Evolutionary conservation across 257 asterid genomes (phyloP), one percentile per base, ranked within the genome.

Genomic region (Gentiana dahurica): DNA sequence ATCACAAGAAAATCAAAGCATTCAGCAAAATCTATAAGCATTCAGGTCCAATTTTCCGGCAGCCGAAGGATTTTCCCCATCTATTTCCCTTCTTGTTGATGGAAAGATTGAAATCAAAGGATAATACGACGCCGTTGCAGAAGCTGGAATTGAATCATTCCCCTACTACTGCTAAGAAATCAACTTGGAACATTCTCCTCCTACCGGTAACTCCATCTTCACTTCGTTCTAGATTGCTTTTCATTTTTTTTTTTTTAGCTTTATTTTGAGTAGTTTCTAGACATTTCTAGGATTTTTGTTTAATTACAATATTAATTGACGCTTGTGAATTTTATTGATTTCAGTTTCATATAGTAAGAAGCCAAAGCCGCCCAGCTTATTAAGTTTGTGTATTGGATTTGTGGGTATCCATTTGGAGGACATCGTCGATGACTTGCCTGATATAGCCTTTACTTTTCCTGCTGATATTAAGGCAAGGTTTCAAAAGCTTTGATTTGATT

Each of bases 351-450:
- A 65, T 24, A 63, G 43, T 15, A 75, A 62, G 54, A 77, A 68
- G 79, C 69, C 68, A 51, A 81, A 74, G 59, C 75, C 90, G 10
- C 87, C 89, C 67, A 87, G 87, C 69, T 83, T 91, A 75, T 67
- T 79, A 72, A 91, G 77, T 71, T 73, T 87, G 81, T 91, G 98
- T 65, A 60, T 91, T 34, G 98, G 98, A 63, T 74, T 81, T 36
- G 66, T 91, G 8, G 98, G 98, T 34, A 70, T 69, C 71, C 82
- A 91, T 67, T 84, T 91, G 6, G 96, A 91, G 72, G 96, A 91
- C 70, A 83, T 91, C 48, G 12, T 77, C 35, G 94, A 85, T 57
- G 87, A 85, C 68, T 73, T 91, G 70, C 61, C 94, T 1, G 90
- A 81, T 41, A 75, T 87, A 37, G 71, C 86, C 24, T 62, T 75